Evolutionary conservation across 441 rosid species (phyloP), one percentile per base, ranked within the genome.

Genomic region (Populus hybrid): DNA sequence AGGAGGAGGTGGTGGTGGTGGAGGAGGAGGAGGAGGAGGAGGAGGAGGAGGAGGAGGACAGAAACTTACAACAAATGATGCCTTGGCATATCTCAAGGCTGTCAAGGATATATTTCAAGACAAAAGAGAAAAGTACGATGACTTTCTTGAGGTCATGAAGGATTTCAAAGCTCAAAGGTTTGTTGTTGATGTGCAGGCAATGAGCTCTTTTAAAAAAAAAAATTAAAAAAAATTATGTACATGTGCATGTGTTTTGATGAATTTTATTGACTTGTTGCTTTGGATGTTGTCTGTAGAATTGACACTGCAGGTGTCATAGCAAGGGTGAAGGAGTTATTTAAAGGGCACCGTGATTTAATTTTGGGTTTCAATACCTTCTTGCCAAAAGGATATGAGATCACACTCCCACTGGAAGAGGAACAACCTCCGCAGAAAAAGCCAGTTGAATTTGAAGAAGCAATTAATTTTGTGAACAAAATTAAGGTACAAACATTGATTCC

Each of bases 81-180:
- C 99, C 69, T 85, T 97, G 83, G 90, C 97, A 4, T 97, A 97
- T 81, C 95, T 97, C 67, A 97, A 97, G 74, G 98, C 95, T 6
- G 99, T 97, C 64, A 95, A 93, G 81, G 97, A 93, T 74, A 95
- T 92, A 74, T 97, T 97, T 84, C 98, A 87, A 77, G 98, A 97
- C 66, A 90, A 90, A 69, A 91, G 91, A 75, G 99, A 95, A 32
- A 95, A 92, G 70, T 97, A 97, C 69, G 98, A 93, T 36, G 97
- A 95, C 54, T 97, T 97, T 84, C 97, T 97, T 74, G 98, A 95
- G 84, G 97, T 97, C 72, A 97, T 97, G 99, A 97, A 95, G 81
- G 97, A 92, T 85, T 97, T 97, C 81, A 93, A 92, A 88, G 97
- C 97, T 81, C 97, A 93, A 78, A 97, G 99, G 99, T 97, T 77